Evolutionary conservation across 208 protist genomes (phyloP), one percentile per base, ranked within the genome.

Genomic region (Leishmania braziliensis): DNA sequence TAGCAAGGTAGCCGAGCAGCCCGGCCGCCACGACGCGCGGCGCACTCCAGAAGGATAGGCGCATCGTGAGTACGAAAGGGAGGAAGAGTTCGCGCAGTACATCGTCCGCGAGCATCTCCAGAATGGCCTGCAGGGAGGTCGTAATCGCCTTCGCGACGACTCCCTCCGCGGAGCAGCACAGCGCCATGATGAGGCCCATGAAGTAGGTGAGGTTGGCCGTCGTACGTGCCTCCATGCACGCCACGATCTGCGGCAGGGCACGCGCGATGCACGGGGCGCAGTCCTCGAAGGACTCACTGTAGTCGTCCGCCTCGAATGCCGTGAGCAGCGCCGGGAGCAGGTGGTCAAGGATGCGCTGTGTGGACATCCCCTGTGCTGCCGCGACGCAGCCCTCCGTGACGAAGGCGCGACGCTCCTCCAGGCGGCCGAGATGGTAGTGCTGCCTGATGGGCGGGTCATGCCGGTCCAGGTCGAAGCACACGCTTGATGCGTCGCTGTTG

Each of bases 151-250:
- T 74, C 39, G 92, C 77, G 4, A 93, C 90, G 18, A 66, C 77
- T 62, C 82, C 84, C 85, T 95, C 90, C 29, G 90, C 86, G 5
- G 83, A 83, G 75, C 87, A 94, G 84, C 89, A 89, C 43, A 95
- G 83, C 79, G 88, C 83, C 90, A 94, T 93, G 81, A 95, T 92
- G 79, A 95, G 89, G 12, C 90, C 90, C 76, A 94, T 86, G 84
- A 95, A 92, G 85, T 90, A 86, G 9, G 84, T 81, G 72, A 95
- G 83, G 53, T 86, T 82, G 58, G 86, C 80, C 29, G 86, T 87
- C 6, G 80, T 80, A 51, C 81, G 77, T 8, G 68, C 75, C 5
- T 84, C 81, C 71, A 90, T 84, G 71, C 82, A 82, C 43, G 79
- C 78, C n/a, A 96, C 75, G 12, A 96, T 80, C 43, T 87, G 78